A percentile compares a stretch with the other conserved stretches of the same genome.
These are phyloP conservation scores for Madurella mycetomatis DNA, from an alignment of 2,329 filamentous ascomycete genomes.

Conservation along the genomic window DNA sequence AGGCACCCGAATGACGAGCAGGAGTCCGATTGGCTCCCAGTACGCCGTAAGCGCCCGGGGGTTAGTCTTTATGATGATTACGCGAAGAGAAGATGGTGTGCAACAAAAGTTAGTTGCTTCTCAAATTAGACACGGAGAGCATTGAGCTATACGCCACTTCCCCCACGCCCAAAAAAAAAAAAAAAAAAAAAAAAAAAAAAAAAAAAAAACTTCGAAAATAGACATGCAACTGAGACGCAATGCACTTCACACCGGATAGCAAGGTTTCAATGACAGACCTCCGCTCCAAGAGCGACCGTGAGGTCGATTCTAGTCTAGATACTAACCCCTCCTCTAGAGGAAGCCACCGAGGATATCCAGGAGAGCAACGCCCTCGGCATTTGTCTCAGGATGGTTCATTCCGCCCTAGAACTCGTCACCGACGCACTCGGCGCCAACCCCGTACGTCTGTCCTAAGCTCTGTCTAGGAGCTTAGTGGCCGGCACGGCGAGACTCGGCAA, in stretches of 20 bases:
- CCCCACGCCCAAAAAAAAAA: too few relatives aligned
- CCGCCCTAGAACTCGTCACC: constrained; percentile 15
- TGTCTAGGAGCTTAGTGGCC: constrained; percentile 47
- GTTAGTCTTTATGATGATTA: neutral
- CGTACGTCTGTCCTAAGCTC: constrained; percentile 3
- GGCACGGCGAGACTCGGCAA: constrained; percentile 82
- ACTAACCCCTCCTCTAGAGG: neutral
- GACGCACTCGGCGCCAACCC: constrained; percentile 15
- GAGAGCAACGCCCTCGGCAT: constrained; percentile 1
- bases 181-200: too few relatives aligned
- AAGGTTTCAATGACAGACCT: neutral
- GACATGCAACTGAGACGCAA: neutral
- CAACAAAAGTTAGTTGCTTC: too few relatives aligned
- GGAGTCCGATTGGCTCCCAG: neutral
- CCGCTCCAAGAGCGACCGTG: constrained; percentile 11
- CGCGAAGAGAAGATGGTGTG: neutral
- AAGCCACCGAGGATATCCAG: constrained; percentile 3
- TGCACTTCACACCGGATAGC: neutral
- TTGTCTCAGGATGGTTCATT: neutral
- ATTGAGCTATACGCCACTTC: too few relatives aligned
- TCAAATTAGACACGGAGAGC: too few relatives aligned
- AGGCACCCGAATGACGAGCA: neutral
- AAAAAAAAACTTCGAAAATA: too few relatives aligned
- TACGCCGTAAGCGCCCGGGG: neutral
- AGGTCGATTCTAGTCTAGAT: constrained; percentile 21